A percentile compares a stretch with the other conserved stretches of the same genome.
These are phyloP conservation scores for Debaryomycetaceae sp. DNA, from an alignment of 1,139 yeast genomes.

Conservation along the genomic window DNA sequence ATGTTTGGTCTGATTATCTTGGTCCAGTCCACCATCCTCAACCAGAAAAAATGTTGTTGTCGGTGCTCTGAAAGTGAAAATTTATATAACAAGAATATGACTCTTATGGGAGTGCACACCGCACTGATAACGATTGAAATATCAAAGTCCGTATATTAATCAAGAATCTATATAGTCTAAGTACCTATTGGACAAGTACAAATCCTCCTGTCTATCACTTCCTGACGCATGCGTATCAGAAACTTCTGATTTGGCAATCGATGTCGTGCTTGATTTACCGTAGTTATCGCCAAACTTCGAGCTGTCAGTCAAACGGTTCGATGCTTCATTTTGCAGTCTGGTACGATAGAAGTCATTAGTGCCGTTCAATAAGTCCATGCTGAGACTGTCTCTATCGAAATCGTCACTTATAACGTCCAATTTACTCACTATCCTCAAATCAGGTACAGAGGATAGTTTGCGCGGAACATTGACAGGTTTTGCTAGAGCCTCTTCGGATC, in stretches of 20 bases:
- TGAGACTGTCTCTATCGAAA: background rate
- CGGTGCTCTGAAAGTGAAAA: too few relatives aligned
- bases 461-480: background rate
- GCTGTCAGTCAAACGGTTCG: background rate
- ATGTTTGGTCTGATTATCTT: slow-evolving; percentile 81
- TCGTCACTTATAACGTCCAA: background rate
- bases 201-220: background rate
- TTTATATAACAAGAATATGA: too few relatives aligned
- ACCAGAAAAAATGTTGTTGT: background rate
- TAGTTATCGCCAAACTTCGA: background rate
- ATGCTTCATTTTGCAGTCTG: background rate
- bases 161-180: background rate
- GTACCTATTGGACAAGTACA: background rate
- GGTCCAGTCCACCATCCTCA: slow-evolving; percentile 49
- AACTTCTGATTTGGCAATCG: too few relatives aligned
- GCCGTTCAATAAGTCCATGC: background rate
- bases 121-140: too few relatives aligned
- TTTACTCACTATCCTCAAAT: background rate
- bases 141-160: too few relatives aligned
- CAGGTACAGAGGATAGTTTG: background rate
- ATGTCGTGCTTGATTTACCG: background rate
- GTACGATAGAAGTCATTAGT: background rate
- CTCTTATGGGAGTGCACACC: too few relatives aligned
- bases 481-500: background rate
- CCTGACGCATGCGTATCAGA: background rate